Conservation (phyloP, 257 asterid genomes). For the Ballota nigra region DNA sequence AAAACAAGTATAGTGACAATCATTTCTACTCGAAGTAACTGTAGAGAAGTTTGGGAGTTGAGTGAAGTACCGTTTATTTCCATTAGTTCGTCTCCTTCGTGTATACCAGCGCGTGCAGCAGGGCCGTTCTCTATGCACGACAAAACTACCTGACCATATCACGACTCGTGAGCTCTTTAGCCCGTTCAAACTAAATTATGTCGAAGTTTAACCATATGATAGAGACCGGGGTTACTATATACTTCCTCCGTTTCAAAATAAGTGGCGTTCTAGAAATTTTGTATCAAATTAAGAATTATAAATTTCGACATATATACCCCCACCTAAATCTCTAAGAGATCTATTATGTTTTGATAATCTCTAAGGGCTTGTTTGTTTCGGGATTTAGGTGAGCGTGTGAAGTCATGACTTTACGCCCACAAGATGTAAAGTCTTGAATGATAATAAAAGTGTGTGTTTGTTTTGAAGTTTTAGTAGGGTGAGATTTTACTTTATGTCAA, state of each 20-base stretch:
- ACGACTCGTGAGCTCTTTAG: background rate
- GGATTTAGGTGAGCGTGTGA: too few relatives aligned
- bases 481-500: too few relatives aligned
- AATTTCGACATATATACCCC: too few relatives aligned
- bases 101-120: conserved; percentile 97
- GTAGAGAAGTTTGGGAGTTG: conserved; percentile 4
- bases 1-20: background rate
- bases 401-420: too few relatives aligned
- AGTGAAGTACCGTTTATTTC: conserved; percentile 71
- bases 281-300: too few relatives aligned
- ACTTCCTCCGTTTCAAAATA: background rate
- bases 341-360: too few relatives aligned
- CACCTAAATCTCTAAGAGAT: too few relatives aligned
- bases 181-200: background rate
- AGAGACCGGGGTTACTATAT: background rate
- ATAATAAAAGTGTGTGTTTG: too few relatives aligned
- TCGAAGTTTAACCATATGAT: background rate
- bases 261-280: too few relatives aligned
- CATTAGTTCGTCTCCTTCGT: conserved; percentile 83
- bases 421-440: too few relatives aligned
- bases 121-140: conserved; percentile 90
- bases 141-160: conserved; percentile 61
- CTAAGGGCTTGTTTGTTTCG: too few relatives aligned
- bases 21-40: background rate
- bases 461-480: too few relatives aligned